Evolutionary conservation across 2,329 filamentous ascomycete species (phyloP), one percentile per base, ranked within the genome.

Genomic region (Emydomyces testavorans): DNA sequence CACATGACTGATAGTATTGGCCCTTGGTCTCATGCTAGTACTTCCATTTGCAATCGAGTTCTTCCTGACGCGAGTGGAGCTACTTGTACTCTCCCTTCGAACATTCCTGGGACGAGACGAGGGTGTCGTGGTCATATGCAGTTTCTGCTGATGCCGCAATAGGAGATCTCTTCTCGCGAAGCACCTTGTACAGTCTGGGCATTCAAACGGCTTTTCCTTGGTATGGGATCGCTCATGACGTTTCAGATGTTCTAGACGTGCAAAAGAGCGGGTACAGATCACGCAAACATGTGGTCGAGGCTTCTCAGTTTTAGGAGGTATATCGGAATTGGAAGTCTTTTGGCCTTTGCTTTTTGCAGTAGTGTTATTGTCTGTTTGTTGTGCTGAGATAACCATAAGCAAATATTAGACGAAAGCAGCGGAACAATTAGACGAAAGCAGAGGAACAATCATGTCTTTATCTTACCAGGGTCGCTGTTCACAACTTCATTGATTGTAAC

Each of bases 151-250:
- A 68, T 98, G 92, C 51, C 92, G 80, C 56, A 98, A 72, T 48
- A 98, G 76, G 56, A 98, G 70, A 66, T 98, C 92, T 56, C 92
- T 80, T 52, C 92, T 80, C 51, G 92, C 92, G 68, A 98, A 98
- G 70, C 92, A 96, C 68, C 92, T 74, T 31, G 86, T 78, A 67
- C 92, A 98, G 65, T 96, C 87, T 23, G 87, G 86, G 60, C 92
- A 98, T 67, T 95, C 88, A 59, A 98, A 98, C 1, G 92, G 92
- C 73, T 98, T 98, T 70, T 98, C 89, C 66, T 98, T 95, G 37
- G 89, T 95, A 64, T 95, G 89, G n/a, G 88, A 94, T 53, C 92
- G 80, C 70, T 96, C 92, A 67, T 98, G 92, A 52, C 92, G 83
- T 71, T 98, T 98, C 56, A 98, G 72, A 65, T 98, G 92, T 70